These are phyloP conservation scores for Annulohypoxylon stygium DNA, from an alignment of 495 filamentous ascomycete species.

Conservation along the genomic window DNA sequence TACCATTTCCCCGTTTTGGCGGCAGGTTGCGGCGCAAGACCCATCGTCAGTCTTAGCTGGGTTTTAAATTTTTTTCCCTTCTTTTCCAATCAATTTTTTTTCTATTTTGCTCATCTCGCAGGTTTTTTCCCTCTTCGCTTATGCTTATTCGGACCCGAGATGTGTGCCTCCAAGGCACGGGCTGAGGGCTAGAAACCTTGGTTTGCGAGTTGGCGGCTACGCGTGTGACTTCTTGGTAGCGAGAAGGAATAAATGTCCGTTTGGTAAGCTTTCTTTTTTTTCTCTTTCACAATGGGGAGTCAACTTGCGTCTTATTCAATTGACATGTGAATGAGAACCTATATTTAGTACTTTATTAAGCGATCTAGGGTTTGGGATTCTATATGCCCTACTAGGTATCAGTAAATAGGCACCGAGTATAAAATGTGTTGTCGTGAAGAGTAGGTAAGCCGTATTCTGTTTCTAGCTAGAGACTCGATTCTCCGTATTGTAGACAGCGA, in stretches of 20 bases:
- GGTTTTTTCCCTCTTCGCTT: not conserved
- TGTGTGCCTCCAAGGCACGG: slow-evolving; percentile 7
- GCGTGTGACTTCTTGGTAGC: not conserved
- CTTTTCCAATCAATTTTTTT: not conserved
- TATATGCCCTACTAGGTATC: not conserved
- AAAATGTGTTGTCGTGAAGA: not conserved
- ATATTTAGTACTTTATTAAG: not conserved
- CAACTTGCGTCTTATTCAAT: not conserved
- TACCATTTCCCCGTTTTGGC: not conserved
- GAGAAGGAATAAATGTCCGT: slow-evolving; percentile 3
- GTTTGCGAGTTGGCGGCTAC: not conserved
- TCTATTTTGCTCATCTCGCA: not conserved
- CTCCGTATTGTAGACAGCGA: not conserved
- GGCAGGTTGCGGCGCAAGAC: not conserved
- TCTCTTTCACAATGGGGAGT: not conserved
- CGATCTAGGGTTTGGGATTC: not conserved
- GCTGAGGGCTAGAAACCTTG: not conserved
- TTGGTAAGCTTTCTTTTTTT: not conserved
- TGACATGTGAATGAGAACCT: not conserved
- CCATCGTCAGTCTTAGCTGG: not conserved
- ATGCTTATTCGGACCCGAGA: not conserved
- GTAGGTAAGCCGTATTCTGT: not conserved
- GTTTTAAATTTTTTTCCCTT: not conserved
- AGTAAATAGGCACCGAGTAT: not conserved
- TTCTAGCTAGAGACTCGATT: not conserved